A percentile compares a stretch with the other conserved stretches of the same genome.
Conservation (phyloP, 768 basidiomycete genomes). For the Termitomyces sp. region DNA sequence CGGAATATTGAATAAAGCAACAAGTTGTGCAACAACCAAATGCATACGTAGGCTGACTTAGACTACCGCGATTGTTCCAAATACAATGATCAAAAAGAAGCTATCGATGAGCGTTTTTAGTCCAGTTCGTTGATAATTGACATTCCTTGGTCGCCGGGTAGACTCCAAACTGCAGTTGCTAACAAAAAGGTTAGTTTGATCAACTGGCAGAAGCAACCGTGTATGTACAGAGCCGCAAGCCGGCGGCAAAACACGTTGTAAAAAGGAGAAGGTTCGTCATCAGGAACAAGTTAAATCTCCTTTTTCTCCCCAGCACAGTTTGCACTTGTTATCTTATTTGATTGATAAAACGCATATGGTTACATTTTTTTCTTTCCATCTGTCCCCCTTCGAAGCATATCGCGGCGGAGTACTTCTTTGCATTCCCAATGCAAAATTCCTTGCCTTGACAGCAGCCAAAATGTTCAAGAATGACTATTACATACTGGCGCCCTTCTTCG, state of each 20-base stretch:
- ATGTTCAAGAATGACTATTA: background rate
- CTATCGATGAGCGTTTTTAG: background rate
- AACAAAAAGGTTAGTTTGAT: background rate
- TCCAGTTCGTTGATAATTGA: background rate
- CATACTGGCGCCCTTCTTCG: background rate
- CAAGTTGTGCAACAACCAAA: background rate
- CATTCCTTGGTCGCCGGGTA: background rate
- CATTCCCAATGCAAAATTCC: background rate
- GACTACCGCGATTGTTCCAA: background rate
- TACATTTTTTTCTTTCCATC: background rate
- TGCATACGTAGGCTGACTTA: background rate
- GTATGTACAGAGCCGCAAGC: conserved; percentile 2
- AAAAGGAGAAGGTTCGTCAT: background rate
- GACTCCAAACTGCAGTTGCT: background rate
- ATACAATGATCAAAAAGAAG: background rate
- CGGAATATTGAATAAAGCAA: conserved; percentile 5
- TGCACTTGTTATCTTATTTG: background rate
- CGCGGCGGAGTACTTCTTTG: background rate
- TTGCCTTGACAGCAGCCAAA: background rate
- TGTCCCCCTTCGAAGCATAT: background rate
- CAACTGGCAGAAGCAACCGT: background rate
- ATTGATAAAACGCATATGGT: background rate
- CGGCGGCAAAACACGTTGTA: conserved; percentile 3
- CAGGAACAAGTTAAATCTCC: background rate
- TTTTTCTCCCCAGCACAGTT: background rate